Base-by-base conservation (phyloP, 2,329 filamentous ascomycete genomes). In the Fusarium sp. region DNA sequence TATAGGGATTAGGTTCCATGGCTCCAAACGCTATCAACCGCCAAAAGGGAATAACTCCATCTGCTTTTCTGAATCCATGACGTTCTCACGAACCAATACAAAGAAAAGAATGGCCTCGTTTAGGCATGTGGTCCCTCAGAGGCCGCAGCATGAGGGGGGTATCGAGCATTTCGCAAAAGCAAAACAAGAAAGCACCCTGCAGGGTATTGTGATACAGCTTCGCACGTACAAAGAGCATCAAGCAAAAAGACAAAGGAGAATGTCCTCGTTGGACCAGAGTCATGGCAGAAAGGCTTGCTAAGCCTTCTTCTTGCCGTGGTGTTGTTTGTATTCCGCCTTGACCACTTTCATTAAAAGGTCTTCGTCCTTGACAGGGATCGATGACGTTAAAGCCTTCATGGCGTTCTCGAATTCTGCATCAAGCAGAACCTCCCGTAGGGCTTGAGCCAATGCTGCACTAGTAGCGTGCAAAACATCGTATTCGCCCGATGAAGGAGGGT, bases 341-440 rank as follows among this genome's bases (percentile, higher is more conserved):
- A 94, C 90, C 61, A 98, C 93, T 74, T 91, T 91, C 93, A 99
- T 97, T 74, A 99, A 85, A 60, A 97, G 81, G 77, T 98, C 94
- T 76, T 97, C 94, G 75, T 99, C 95, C 80, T 94, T 94, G 78
- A 99, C 91, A 21, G 95, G 94, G 44, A 98, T 91, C 89, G 93
- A 97, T 58, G 92, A 94, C 31, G 96, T 98, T 67, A 99, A 84
- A 9, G 94, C 92, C 82, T 98, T 98, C 96, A 99, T 99, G 46
- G 92, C 92, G 75, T 97, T 97, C 79, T 99, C 96, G 79, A 98
- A 99, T 78, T 99, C 96, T 19, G 93, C 94, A 74, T 97, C 94
- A 7, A 98, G 84, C 33, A 99, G 85, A 52, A 97, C 93, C 66
- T 97, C 93, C 38, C 93, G 87, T 70, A 96, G 92, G 19, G 94